A percentile compares a stretch with the other conserved stretches of the same genome.
Conservation (phyloP, 805 yeast genomes). For the Saturnispora ahearnii region DNA sequence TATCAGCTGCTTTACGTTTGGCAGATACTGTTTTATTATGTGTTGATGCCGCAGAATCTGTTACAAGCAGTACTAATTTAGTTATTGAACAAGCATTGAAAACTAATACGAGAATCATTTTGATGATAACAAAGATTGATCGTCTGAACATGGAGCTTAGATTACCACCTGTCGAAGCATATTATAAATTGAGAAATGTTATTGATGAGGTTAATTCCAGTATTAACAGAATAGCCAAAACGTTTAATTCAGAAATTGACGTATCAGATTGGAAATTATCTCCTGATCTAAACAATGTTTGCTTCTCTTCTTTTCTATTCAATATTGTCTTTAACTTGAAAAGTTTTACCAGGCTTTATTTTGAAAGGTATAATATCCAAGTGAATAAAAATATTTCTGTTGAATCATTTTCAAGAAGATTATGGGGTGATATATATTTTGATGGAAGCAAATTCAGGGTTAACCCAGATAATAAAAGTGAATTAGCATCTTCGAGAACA, state of each 20-base stretch:
- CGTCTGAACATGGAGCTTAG: slow-evolving; percentile 72
- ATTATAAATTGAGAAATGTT: slow-evolving; percentile 50
- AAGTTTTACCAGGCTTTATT: slow-evolving; percentile 53
- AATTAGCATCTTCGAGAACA: slow-evolving; percentile 28
- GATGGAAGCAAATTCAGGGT: slow-evolving; percentile 39
- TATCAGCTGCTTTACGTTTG: slow-evolving; percentile 44
- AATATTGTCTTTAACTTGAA: slow-evolving; percentile 57
- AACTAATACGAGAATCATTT: slow-evolving; percentile 41
- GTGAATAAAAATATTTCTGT: slow-evolving; percentile 15
- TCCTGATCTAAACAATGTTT: slow-evolving; percentile 57
- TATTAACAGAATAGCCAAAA: slow-evolving; percentile 25
- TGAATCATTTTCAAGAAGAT: slow-evolving; percentile 39
- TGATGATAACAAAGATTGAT: slow-evolving; percentile 77
- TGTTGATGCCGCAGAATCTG: slow-evolving; percentile 81
- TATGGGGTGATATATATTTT: slow-evolving; percentile 75
- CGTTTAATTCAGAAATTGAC: slow-evolving; percentile 13
- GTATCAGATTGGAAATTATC: slow-evolving; percentile 29
- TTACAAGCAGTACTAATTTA: slow-evolving; percentile 46
- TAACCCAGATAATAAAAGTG: slow-evolving; percentile 20
- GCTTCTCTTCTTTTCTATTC: slow-evolving; percentile 63
- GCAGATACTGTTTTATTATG: slow-evolving; percentile 63
- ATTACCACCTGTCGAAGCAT: slow-evolving; percentile 67
- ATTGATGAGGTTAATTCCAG: slow-evolving; percentile 57
- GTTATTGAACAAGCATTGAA: slow-evolving; percentile 45
- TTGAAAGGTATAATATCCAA: slow-evolving; percentile 23